Base-by-base conservation (phyloP, 331 rosid genomes). In the Spiraea crenata region DNA sequence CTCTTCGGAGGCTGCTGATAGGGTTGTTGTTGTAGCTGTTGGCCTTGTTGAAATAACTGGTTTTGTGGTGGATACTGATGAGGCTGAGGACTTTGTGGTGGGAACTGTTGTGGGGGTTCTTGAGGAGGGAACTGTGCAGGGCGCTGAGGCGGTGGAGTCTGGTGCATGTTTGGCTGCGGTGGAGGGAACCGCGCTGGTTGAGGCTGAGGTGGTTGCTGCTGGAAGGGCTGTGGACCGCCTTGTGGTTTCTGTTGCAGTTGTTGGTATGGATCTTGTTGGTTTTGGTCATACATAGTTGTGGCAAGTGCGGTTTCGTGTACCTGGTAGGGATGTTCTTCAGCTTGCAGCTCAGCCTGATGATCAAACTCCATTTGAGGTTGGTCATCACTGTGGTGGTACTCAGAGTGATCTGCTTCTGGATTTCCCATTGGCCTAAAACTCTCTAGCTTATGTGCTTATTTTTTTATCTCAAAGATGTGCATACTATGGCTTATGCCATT, bases 11-110 rank as follows among this genome's bases (percentile, higher is more conserved):
- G 50, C 17, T 52, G 72, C 16, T 75, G 62, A 20, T 60, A 41
- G 57, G 17, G 7, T 11, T n/a, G 41, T 20, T 64, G 60, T 11
- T 64, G 50, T 0, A 10, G 11, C 16, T 34, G 59, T 45, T 44
- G 57, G 6, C 46, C 66, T 5, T 10, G 0, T 56, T 69, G 73
- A 9, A 69, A 69, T 44, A 40, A 63, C 7, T 61, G 73, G 60
- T 3, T 66, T 74, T 66, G 73, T 2, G 61, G 62, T 39, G 55
- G 50, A 61, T 15, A 74, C 19, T 57, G 65, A 31, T 70, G 74
- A 3, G 51, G 73, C 9, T 54, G 54, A 17, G 73, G 67, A 35
- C 44, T 72, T 20, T 59, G 45, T 3, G 31, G 58, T 47, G 46
- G 17, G 16, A 20, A 65, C 10, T 45, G 48, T 13, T 45, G 48